phyloP scores from a whole-genome alignment of 495 filamentous ascomycete species.

The Parathielavia hyrcaniae region DNA sequence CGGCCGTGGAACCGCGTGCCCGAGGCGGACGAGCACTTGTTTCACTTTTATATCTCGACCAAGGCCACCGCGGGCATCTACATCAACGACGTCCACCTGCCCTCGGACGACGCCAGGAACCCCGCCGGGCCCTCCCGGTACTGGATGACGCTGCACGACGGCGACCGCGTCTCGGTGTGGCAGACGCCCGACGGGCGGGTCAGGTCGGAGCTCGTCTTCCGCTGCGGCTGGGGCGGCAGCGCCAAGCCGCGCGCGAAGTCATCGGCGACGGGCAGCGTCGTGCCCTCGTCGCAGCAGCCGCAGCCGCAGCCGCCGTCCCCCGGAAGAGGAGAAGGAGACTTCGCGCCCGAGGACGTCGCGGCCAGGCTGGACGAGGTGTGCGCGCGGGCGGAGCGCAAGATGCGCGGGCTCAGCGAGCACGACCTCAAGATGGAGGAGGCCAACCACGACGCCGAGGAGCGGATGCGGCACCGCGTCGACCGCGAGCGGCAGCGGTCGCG shows the following conservation, averaged over 20 bases:
- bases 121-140: constrained; percentile 42
- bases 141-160: constrained; percentile 64
- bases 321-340: no score
- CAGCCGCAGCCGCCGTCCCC: no score
- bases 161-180: constrained; percentile 65
- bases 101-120: constrained; percentile 42
- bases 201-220: constrained; percentile 38
- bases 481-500: constrained; percentile 38
- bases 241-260: constrained; percentile 23
- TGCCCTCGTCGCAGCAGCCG: constrained; percentile 14
- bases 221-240: constrained; percentile 45
- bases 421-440: constrained; percentile 34
- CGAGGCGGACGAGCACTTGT: constrained; percentile 45
- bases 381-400: constrained; percentile 27
- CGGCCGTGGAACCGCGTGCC: constrained; percentile 37
- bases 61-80: constrained; percentile 63
- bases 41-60: constrained; percentile 67
- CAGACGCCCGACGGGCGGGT: constrained; percentile 25
- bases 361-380: constrained; percentile 27
- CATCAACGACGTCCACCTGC: constrained; percentile 61
- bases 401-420: constrained; percentile 27
- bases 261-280: no score
- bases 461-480: constrained; percentile 31
- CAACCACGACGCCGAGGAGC: constrained; percentile 32
- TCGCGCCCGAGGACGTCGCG: constrained; percentile 21